Conservation (phyloP, 768 basidiomycete species). For the Termitomyces sp. region DNA sequence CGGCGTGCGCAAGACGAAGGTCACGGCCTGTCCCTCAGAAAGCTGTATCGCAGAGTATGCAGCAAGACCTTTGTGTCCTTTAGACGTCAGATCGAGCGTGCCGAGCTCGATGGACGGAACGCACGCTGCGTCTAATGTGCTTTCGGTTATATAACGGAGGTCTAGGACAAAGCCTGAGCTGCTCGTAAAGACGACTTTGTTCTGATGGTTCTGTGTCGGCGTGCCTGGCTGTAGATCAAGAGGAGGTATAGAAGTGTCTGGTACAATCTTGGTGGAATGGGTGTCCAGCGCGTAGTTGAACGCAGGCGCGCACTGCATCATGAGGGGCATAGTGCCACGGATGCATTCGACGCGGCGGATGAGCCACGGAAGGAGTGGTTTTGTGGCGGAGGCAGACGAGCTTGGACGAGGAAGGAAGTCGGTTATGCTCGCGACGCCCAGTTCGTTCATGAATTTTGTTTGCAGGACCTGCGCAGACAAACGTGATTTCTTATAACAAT, state of each 20-base stretch:
- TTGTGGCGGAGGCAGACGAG: conserved; percentile 33
- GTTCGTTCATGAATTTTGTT: conserved; percentile 89
- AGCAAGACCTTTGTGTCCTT: conserved; percentile 74
- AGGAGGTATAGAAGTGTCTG: conserved; percentile 35
- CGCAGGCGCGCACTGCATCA: conserved; percentile 90
- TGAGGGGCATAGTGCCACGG: conserved; percentile 75
- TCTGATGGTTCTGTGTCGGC: conserved; percentile 21
- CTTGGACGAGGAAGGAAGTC: conserved; percentile 79
- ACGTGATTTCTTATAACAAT: neutral
- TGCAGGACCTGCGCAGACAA: conserved; percentile 57
- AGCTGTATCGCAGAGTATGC: conserved; percentile 59
- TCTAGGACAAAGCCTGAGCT: conserved; percentile 63
- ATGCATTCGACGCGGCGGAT: conserved; percentile 84
- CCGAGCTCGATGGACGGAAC: conserved; percentile 55
- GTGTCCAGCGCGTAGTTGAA: conserved; percentile 88
- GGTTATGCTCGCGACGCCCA: conserved; percentile 83
- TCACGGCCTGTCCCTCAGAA: conserved; percentile 85
- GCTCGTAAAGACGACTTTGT: conserved; percentile 58
- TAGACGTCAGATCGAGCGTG: conserved; percentile 58
- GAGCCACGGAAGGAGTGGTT: conserved; percentile 80
- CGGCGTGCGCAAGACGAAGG: conserved; percentile 78
- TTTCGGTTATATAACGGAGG: conserved; percentile 69
- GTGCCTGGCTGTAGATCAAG: neutral
- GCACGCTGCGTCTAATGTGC: conserved; percentile 30
- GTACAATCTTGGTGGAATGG: conserved; percentile 62